Evolutionary conservation across 2,329 filamentous ascomycete species (phyloP).

Genomic region (Metarhizium anisopliae): DNA sequence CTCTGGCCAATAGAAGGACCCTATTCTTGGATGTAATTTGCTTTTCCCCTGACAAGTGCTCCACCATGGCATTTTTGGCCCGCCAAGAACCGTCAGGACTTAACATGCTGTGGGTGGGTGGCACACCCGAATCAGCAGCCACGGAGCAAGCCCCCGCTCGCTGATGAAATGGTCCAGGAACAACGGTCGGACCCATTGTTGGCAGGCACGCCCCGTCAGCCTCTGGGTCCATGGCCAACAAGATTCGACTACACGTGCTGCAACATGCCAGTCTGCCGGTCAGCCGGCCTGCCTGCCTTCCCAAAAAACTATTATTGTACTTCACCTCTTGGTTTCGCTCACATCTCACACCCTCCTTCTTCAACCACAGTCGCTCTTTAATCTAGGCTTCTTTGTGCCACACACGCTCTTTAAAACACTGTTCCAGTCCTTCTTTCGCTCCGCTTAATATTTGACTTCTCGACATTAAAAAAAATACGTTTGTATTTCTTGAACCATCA

Average conservation of each 20-base stretch:
- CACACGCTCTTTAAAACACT: slow-evolving; percentile 21
- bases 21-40: slow-evolving; percentile 8
- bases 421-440: slow-evolving; percentile 8
- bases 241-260: no score
- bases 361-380: slow-evolving; percentile 10
- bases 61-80: not conserved
- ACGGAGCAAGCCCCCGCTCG: not conserved
- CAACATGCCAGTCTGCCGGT: not conserved
- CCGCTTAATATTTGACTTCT: not conserved
- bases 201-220: not conserved
- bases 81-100: not conserved
- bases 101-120: not conserved
- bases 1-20: slow-evolving; percentile 5
- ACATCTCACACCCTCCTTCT: slow-evolving; percentile 3
- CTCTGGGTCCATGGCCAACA: not conserved
- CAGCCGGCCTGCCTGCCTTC: not conserved
- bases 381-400: slow-evolving; percentile 15
- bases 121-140: not conserved
- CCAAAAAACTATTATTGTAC: not conserved
- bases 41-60: slow-evolving; percentile 6
- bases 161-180: not conserved
- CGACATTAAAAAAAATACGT: not conserved
- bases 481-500: slow-evolving; percentile 18
- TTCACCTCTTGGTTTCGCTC: slow-evolving; percentile 4
- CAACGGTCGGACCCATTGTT: no score